Evolutionary conservation across 257 asterid genomes (phyloP).

Genomic region (Nicotiana sylvestris): DNA sequence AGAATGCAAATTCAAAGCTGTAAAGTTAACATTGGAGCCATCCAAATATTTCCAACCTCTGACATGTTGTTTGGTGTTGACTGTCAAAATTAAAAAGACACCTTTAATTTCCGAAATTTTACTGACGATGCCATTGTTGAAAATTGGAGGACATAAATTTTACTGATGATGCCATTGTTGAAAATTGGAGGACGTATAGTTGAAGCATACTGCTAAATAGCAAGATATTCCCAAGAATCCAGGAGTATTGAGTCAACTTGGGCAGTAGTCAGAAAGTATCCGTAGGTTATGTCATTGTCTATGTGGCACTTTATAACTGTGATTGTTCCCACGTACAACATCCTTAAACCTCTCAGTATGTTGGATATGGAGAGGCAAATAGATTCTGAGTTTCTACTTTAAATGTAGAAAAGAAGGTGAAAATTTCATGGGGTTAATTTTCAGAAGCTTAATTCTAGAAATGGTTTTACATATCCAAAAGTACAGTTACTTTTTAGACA

Average conservation of each 20-base stretch:
- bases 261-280: background rate
- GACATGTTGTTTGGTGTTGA: conserved; percentile 77
- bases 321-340: background rate
- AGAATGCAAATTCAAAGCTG: conserved; percentile 51
- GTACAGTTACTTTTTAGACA: no score
- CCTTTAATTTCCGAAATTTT: conserved; percentile 40
- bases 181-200: background rate
- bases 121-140: conserved; percentile 37
- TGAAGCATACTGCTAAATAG: background rate
- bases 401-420: no score
- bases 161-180: conserved; percentile 40
- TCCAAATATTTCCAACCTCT: conserved; percentile 43
- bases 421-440: no score
- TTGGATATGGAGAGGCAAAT: background rate
- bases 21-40: conserved; percentile 71
- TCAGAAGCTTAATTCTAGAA: no score
- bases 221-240: conserved; percentile 4
- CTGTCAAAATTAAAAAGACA: conserved; percentile 5
- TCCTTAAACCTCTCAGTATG: background rate
- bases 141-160: conserved; percentile 16
- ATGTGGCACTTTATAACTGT: background rate
- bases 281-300: background rate
- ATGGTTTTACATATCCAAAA: no score
- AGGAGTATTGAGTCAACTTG: background rate
- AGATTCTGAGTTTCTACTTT: background rate